Evolutionary conservation across 176 grass and related monocot genomes (phyloP).

Genomic region (Luzula sylvatica): DNA sequence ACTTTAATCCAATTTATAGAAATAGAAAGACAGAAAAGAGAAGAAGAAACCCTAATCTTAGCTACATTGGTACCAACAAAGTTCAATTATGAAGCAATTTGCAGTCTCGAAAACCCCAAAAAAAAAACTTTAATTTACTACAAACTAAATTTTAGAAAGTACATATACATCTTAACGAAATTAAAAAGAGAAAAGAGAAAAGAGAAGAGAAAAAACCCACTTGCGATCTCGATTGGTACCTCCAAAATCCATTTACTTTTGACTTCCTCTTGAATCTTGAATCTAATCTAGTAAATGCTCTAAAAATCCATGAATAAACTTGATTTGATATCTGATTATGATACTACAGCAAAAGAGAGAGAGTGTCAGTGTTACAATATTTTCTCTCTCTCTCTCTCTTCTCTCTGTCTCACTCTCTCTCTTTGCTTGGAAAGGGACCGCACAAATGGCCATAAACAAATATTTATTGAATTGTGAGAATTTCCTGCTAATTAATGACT

Average conservation of each 20-base stretch:
- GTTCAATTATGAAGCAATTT: neutral
- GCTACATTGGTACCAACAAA: conserved; percentile 7
- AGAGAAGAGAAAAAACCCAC: conserved; percentile 8
- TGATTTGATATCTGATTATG: too few relatives aligned
- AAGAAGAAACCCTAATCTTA: neutral
- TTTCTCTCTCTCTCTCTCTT: conserved; percentile 8
- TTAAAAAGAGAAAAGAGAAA: conserved; percentile 3
- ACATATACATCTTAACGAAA: neutral
- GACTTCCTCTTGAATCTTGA: too few relatives aligned
- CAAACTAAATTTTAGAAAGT: neutral
- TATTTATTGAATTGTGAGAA: conserved; percentile 19
- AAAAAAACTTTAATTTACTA: neutral
- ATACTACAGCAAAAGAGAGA: neutral
- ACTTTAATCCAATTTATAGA: too few relatives aligned
- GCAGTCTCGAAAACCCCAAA: neutral
- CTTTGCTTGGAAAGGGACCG: conserved; percentile 16
- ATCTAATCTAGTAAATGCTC: too few relatives aligned
- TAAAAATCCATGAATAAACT: too few relatives aligned
- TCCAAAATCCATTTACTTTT: conserved; percentile 7
- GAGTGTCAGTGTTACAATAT: conserved; percentile 5
- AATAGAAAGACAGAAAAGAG: neutral
- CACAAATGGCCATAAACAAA: conserved; percentile 17
- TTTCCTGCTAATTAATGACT: conserved; percentile 8
- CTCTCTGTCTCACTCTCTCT: neutral
- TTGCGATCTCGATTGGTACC: conserved; percentile 15